Base-by-base conservation (phyloP, 2,329 filamentous ascomycete genomes). In the Septoria petroselini region DNA sequence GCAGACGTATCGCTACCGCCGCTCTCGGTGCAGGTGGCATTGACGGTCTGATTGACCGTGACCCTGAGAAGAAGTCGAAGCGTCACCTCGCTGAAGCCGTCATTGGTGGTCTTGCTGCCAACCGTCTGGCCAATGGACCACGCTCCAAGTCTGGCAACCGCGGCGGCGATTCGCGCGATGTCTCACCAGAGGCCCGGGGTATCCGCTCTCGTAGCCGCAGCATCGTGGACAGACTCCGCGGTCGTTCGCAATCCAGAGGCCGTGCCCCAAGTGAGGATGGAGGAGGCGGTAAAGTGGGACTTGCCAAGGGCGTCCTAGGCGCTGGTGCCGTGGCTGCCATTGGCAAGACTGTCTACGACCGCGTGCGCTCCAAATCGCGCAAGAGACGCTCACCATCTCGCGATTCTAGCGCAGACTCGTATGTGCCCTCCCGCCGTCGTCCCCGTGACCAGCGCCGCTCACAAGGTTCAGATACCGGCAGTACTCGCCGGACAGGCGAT, bases 1-100 rank as follows among this genome's bases (percentile, higher is more conserved):
- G 90, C 58, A 93, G 90, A 74, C 88, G 91, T 44, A 82, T 97
- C 53, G 79, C 95, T 41, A 96, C 91, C 17, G 91, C 90, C 40
- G 91, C 91, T 29, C 70, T 84, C 21, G 86, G 88, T 70, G 90
- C 91, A 52, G 91, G 88, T 59, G 87, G 89, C 50, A 86, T 95
- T 54, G 89, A 96, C 68, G 84, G 84, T 18, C 79, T 90, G 34
- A 75, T 85, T 49, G 81, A 84, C 58, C 75, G 75, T 43, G 79
- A 90, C 62, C 78, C 83, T 4, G 82, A 85, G 60, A 84, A 88
- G 67, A 84, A 90, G 72, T 73, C 73, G 58, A 95, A 90, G 71
- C 82, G 88, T 40, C 86, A 93, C 62, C 78, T 95, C 48, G 77
- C 90, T 33, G 88, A 95, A 68, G 88, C 91, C 30, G 90, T 94